Evolutionary conservation across 2,329 filamentous ascomycete genomes (phyloP), one percentile per base, ranked within the genome.

Genomic region (Sclerotinia spermophila): DNA sequence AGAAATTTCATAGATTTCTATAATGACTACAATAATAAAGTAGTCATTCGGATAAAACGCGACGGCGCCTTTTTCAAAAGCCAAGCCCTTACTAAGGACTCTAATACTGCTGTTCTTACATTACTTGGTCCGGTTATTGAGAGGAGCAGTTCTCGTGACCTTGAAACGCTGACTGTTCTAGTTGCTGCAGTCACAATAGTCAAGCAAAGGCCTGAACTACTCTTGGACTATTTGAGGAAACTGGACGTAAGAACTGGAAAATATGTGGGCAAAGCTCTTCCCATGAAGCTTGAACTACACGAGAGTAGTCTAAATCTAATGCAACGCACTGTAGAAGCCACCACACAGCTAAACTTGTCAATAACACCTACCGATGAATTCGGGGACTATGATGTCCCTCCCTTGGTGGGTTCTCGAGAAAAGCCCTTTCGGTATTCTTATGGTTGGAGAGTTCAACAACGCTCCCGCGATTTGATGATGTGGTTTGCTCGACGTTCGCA

Each of bases 1-100:
- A 30, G 19, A n/a, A 67, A 70, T 33, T 70, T 70, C 42, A 40
- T 67, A 15, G 68, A 70, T 67, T 70, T 67, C 24, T 70, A 70
- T 27, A 70, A 69, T 44, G 59, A 69, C 19, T n/a, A 66, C 44
- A 35, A 69, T 42, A n/a, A 35, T 8, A 40, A 45, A 40, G 24
- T 55, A 33, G 35, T 33, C 2, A 27, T 45, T 21, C 10, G 27
- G 8, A 15, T 30, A 35, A 5, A 8, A 5, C n/a, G 4, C 19
- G 24, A 53, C 5, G 38, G 10, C 13, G 5, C 17, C 2, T 13
- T 33, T 40, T 45, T 38, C 44, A 69, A 21, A 42, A 24, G 65
- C n/a, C 51, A 67, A 44, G 65, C 65, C 35, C 40, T 30, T 66
- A 44, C 27, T 42, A 35, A 5, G 53, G 38, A 38, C 24, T 13